Evolutionary conservation across 2,329 filamentous ascomycete genomes (phyloP).

Genomic region (Dryadomyces quercivorus): DNA sequence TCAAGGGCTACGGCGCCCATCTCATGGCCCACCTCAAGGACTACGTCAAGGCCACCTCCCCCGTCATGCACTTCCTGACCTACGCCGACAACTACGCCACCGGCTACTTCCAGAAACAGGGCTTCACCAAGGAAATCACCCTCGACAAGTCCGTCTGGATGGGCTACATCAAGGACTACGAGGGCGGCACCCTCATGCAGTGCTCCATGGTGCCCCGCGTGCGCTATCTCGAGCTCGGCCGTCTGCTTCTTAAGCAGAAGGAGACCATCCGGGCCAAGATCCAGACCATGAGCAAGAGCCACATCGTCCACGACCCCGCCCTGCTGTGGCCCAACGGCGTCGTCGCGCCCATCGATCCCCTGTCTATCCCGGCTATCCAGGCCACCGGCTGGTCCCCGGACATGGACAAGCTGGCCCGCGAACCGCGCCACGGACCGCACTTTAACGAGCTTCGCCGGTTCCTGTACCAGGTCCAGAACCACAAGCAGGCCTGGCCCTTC

Average conservation of each 20-base stretch:
- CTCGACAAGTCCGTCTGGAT: slow-evolving; percentile 87
- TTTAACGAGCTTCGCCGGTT: slow-evolving; percentile 90
- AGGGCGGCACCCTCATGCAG: slow-evolving; percentile 98
- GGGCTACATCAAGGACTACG: slow-evolving; percentile 99
- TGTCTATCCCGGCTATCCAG: slow-evolving; percentile 78
- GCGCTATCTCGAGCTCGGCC: slow-evolving; percentile 81
- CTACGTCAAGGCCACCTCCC: slow-evolving; percentile 92
- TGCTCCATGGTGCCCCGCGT: slow-evolving; percentile 94
- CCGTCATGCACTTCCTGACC: slow-evolving; percentile 97
- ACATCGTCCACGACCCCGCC: slow-evolving; percentile 76
- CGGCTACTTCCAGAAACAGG: slow-evolving; percentile 98
- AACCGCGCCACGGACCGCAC: slow-evolving; percentile 90
- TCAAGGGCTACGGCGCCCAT: slow-evolving; percentile 96
- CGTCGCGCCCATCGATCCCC: slow-evolving; percentile 65
- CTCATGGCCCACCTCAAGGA: slow-evolving; percentile 97
- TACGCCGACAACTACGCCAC: slow-evolving; percentile 99
- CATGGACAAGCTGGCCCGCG: slow-evolving; percentile 93
- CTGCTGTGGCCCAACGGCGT: slow-evolving; percentile 63
- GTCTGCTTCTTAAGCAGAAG: slow-evolving; percentile 96
- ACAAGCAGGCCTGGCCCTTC: slow-evolving; percentile 89
- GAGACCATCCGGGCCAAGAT: slow-evolving; percentile 94
- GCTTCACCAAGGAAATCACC: slow-evolving; percentile 97
- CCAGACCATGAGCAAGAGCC: slow-evolving; percentile 75
- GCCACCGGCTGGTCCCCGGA: slow-evolving; percentile 90
- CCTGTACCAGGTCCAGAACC: slow-evolving; percentile 90